Evolutionary conservation across 371 early-diverging fungal species (phyloP), one percentile per base, ranked within the genome.

Genomic region (Scutellospora calospora): DNA sequence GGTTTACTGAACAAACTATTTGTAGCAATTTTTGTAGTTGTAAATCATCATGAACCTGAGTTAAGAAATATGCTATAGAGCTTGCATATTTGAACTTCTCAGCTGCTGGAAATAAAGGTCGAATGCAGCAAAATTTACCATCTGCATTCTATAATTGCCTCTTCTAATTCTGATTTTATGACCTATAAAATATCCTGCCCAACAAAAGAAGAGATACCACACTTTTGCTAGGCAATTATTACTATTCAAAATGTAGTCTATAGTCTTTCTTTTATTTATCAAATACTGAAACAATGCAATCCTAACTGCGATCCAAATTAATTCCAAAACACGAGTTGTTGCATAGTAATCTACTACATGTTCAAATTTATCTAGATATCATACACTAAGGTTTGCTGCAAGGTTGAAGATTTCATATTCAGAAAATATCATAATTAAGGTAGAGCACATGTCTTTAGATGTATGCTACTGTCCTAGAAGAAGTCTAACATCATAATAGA

Each of bases 401-500:
- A 74, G 11, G 33, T 57, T 33, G 22, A 33, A 52, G 3, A 74
- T 74, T n/a, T 57, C 75, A 75, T 75, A 75, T 0, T 59, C 60
- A 1, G 57, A 33, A 57, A 75, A 75, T 57, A 57, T 57, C 27
- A 33, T 60, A n/a, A 76, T 76, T 76, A 76, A 45, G 1, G 60
- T 16, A 76, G 20, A 59, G n/a, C 76, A 76, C 62, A 76, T 76
- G 20, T 38, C 76, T 59, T 60, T 59, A 0, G 76, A 76, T 41
- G 62, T 76, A 14, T 76, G 76, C 76, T 60, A 76, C 38, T 60
- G 60, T 22, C 60, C 76, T 16, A 76, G 59, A 60, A 76, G 18
- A 38, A 45, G 11, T 22, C 62, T 11, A 18, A 57, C 41, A 38
- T 76, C 25, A 14, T 54, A 18, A 16, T 76, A 6, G n/a, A 5